Percentiles rank a stretch among this genome's conserved stretches.
Conservation (phyloP, 805 yeast genomes). For the Kuraishia hungarica region DNA sequence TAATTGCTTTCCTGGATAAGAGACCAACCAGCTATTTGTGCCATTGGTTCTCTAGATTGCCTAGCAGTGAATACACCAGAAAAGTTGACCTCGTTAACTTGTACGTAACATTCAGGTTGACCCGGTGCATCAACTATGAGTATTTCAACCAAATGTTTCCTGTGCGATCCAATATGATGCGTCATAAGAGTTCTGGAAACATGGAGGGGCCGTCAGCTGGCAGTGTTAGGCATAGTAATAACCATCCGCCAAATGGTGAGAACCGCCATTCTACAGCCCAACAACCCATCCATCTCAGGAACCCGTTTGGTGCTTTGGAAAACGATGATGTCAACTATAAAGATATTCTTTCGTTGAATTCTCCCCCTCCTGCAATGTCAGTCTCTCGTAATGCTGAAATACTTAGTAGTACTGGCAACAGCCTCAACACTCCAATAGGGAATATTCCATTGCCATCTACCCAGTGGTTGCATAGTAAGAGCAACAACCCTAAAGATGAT, state of each 20-base stretch:
- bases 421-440: not conserved
- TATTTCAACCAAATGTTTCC: slow-evolving; percentile 8
- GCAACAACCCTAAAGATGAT: slow-evolving; percentile 12
- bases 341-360: slow-evolving; percentile 7
- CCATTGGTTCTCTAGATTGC: slow-evolving; percentile 42
- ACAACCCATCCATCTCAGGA: not conserved
- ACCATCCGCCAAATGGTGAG: not conserved
- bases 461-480: slow-evolving; percentile 8
- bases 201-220: slow-evolving; percentile 7
- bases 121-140: slow-evolving; percentile 35
- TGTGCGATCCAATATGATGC: not conserved
- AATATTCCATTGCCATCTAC: not conserved
- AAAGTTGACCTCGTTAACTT: slow-evolving; percentile 66
- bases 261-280: not conserved
- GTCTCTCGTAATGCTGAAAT: not conserved
- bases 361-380: not conserved
- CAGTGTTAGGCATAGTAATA: too few relatives aligned
- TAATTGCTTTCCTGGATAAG: slow-evolving; percentile 43
- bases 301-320: slow-evolving; percentile 1
- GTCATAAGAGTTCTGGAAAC: not conserved
- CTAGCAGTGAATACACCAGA: slow-evolving; percentile 31
- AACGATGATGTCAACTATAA: slow-evolving; percentile 23
- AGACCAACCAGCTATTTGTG: slow-evolving; percentile 33
- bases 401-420: not conserved
- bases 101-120: slow-evolving; percentile 70